phyloP scores from a whole-genome alignment of 2,329 filamentous ascomycete species.

The Ilyonectria robusta region DNA sequence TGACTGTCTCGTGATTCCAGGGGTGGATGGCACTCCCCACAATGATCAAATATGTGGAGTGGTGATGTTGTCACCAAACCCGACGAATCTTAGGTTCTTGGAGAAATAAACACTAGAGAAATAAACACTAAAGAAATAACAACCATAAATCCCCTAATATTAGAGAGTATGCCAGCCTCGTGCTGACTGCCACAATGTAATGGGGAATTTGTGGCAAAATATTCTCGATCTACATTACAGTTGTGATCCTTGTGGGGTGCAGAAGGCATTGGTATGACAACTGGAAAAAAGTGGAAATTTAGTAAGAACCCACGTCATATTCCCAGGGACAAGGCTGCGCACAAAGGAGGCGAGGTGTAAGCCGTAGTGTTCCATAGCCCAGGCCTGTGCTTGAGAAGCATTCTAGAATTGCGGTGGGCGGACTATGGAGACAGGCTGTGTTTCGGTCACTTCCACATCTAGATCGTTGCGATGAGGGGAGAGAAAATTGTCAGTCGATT shows the following conservation, averaged over 20 bases:
- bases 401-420: constrained; percentile 14
- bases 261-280: neutral
- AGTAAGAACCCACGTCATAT: constrained; percentile 4
- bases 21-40: too few species aligned
- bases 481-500: neutral
- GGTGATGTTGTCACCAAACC: too few species aligned
- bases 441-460: constrained; percentile 17
- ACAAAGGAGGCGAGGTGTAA: constrained; percentile 6
- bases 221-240: too few species aligned
- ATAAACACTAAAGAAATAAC: too few species aligned
- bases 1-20: too few species aligned
- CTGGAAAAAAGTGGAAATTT: neutral
- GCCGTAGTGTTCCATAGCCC: constrained; percentile 1
- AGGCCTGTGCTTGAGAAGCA: constrained; percentile 10
- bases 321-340: constrained; percentile 5
- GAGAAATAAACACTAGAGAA: too few species aligned
- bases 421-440: neutral
- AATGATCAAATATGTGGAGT: too few species aligned
- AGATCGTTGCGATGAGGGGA: neutral
- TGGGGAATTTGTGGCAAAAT: too few species aligned
- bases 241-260: neutral
- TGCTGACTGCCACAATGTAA: too few species aligned
- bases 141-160: too few species aligned
- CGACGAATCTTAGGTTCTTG: too few species aligned
- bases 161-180: too few species aligned